Evolutionary conservation across 2,329 filamentous ascomycete species (phyloP), one percentile per base, ranked within the genome.

Genomic region (Didymella pomorum): DNA sequence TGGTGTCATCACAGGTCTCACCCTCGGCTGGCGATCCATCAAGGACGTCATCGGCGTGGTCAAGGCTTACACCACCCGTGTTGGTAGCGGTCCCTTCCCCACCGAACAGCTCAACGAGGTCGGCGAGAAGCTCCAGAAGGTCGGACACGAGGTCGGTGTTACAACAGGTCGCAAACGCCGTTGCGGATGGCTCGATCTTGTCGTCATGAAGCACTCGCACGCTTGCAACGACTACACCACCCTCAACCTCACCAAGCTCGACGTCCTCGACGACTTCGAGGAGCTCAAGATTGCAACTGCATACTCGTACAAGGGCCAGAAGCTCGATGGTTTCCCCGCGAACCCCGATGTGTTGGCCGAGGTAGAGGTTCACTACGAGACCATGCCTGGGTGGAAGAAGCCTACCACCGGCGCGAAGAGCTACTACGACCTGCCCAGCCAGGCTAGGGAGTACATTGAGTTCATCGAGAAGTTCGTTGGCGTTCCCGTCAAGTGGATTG

Each of bases 241-340:
- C 43, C 78, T 88, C 68, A 88, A 89, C 78, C 78, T 88, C 56
- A 88, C 86, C 56, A 88, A 88, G 76, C 83, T 91, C 21, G 88
- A 91, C 67, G 83, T 92, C 35, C 82, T 93, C 16, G 90, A 93
- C 73, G 85, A 85, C 29, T 92, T 96, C 73, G 82, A 85, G 10
- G 88, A 87, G 70, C 84, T 96, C 78, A 90, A 93, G 76, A 82
- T 91, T 49, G 90, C 89, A 18, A 85, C 89, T 14, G 87, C 86
- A 2, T 96, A 96, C 79, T 80, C 80, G 12, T 66, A 85, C 70
- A 82, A 84, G 49, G 85, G 84, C 42, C 71, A 84, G 69, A 78
- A 79, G 54, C 76, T 89, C 11, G 80, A 84, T 18, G 86, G 83
- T 12, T 92, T 90, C 82, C 90, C 86, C 4, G 87, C 88, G 8